Percentiles rank a stretch among this genome's conserved stretches.
Evolutionary conservation across 2,329 filamentous ascomycete genomes (phyloP).

Genomic region (Aspergillus versicolor): DNA sequence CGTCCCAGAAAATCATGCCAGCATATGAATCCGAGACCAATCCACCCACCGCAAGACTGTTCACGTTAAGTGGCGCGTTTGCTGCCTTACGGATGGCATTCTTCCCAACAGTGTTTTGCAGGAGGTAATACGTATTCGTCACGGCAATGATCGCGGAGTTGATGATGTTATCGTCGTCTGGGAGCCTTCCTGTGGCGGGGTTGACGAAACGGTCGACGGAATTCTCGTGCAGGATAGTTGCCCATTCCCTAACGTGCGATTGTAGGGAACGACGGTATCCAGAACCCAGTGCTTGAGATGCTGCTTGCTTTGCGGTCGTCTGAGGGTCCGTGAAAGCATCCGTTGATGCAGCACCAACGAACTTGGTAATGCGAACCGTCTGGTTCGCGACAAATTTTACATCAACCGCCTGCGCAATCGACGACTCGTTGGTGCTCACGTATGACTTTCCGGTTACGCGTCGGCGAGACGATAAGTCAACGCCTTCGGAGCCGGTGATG

Average conservation of each 20-base stretch:
- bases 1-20: constrained; percentile 66
- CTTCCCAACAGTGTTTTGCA: constrained; percentile 52
- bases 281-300: constrained; percentile 46
- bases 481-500: constrained; percentile 38
- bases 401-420: constrained; percentile 61
- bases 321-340: constrained; percentile 65
- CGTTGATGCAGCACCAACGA: constrained; percentile 65
- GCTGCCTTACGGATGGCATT: constrained; percentile 54
- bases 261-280: constrained; percentile 58
- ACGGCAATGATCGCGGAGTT: constrained; percentile 52
- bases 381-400: constrained; percentile 55
- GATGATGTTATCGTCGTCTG: constrained; percentile 55
- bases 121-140: constrained; percentile 47
- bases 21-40: constrained; percentile 67
- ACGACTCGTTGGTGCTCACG: constrained; percentile 59
- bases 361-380: constrained; percentile 62
- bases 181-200: constrained; percentile 57
- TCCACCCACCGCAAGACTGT: constrained; percentile 68
- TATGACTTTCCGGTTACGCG: constrained; percentile 49
- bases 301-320: constrained; percentile 56
- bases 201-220: constrained; percentile 64
- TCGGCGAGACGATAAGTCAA: constrained; percentile 44
- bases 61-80: constrained; percentile 54
- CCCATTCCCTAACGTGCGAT: constrained; percentile 64
- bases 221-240: constrained; percentile 57